Base-by-base conservation (phyloP, 2,329 filamentous ascomycete species). In the Pseudogymnoascus sp. region DNA sequence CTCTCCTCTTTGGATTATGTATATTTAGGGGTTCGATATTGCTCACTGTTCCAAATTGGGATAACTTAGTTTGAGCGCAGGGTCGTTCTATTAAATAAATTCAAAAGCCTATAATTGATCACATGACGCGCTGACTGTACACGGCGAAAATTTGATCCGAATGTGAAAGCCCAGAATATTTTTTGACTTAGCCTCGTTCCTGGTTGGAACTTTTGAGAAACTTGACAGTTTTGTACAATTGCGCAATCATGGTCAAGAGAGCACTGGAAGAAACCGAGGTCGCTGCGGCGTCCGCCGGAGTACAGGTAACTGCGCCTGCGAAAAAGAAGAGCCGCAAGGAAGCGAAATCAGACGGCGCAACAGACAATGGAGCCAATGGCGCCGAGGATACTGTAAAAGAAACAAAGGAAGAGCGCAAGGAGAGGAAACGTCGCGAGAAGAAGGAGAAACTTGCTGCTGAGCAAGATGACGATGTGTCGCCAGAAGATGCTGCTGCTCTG, bases 371-470 rank as follows among this genome's bases (percentile, higher is more conserved):
- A 70, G 37, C 66, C 68, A 62, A 70, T 63, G 66, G 61, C 35
- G 65, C 66, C 29, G 68, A 65, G 39, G 65, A 66, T 54, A 67
- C 64, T 8, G 67, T 68, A 39, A 65, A 66, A 58, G 73, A 74
- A 58, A 68, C 70, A 37, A 74, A 74, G 61, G 71, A 71, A 40
- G 72, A 69, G 57, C 69, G 70, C 35, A 75, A 73, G 50, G 75
- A 77, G 64, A 72, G 74, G 61, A 75, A 75, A 63, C 71, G 72
- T 26, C 71, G 73, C 44, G 75, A 74, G 58, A 71, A 75, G 65
- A 71, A 71, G 21, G 61, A 62, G n/a, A 37, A 39, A 17, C 24
- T 31, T 44, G 37, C 60, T 29, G 57, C 47, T 11, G 64, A 65
- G 35, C 64, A 70, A 35, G 67, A 68, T 29, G 64, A 64, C 17